Evolutionary conservation across 495 filamentous ascomycete genomes (phyloP).

Genomic region (Daldinia decipiens): DNA sequence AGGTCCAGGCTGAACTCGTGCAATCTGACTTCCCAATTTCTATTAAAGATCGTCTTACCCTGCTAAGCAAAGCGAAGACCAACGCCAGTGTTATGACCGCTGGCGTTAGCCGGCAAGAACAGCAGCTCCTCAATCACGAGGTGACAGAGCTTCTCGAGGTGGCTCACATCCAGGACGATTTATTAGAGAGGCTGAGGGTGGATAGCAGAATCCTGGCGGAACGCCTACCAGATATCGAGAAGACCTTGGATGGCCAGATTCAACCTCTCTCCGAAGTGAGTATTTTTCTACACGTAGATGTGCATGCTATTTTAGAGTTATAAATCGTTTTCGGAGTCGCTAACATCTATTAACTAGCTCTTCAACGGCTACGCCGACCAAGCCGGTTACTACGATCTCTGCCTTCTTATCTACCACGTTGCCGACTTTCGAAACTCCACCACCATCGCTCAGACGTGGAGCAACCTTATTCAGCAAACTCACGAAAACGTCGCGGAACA

Average conservation of each 20-base stretch:
- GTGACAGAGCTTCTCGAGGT: constrained; percentile 89
- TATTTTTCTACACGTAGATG: constrained; percentile 16
- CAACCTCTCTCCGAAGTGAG: constrained; percentile 77
- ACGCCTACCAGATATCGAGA: constrained; percentile 67
- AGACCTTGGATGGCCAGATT: constrained; percentile 77
- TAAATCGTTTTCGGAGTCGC: constrained; percentile 1
- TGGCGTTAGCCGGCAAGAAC: constrained; percentile 75
- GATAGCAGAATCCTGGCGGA: constrained; percentile 73
- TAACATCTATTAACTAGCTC: constrained; percentile 64
- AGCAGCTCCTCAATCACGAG: constrained; percentile 81
- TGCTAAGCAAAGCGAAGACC: constrained; percentile 85
- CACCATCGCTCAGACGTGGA: constrained; percentile 85
- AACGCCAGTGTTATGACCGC: constrained; percentile 81
- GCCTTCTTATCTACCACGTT: constrained; percentile 85
- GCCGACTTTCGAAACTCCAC: constrained; percentile 87
- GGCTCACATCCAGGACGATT: constrained; percentile 92
- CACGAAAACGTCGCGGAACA: constrained; percentile 70
- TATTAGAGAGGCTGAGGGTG: constrained; percentile 79
- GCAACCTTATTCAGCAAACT: constrained; percentile 75
- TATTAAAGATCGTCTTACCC: constrained; percentile 83
- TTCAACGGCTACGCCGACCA: constrained; percentile 91
- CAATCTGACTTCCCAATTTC: constrained; percentile 78
- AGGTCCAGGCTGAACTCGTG: constrained; percentile 84
- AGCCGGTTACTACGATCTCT: constrained; percentile 90
- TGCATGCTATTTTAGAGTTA: neutral